Evolutionary conservation across 805 yeast species (phyloP).

Genomic region (Wickerhamomyces alni): DNA sequence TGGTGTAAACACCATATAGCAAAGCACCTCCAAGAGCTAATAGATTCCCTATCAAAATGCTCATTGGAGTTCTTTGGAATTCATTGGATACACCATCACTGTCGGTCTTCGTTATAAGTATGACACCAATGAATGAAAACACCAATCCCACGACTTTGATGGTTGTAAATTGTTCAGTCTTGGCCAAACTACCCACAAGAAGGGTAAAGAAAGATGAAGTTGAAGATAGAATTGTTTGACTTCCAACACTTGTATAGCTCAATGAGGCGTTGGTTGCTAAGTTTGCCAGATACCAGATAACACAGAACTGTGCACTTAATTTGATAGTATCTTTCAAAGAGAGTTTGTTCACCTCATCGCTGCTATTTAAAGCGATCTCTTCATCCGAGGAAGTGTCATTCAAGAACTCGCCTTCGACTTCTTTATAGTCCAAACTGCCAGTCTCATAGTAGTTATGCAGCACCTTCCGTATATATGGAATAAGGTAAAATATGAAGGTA

Average conservation of each 20-base stretch:
- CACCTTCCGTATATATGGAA: constrained; percentile 43
- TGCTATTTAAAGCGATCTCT: constrained; percentile 19
- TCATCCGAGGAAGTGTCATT: constrained; percentile 19
- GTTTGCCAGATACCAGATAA: constrained; percentile 89
- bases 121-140: constrained; percentile 71
- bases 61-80: constrained; percentile 20
- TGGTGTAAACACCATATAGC: constrained; percentile 89
- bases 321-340: constrained; percentile 58
- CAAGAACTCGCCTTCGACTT: constrained; percentile 17
- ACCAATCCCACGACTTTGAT: constrained; percentile 65
- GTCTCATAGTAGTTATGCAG: constrained; percentile 22
- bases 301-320: constrained; percentile 74
- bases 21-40: constrained; percentile 81
- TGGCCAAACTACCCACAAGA: constrained; percentile 65
- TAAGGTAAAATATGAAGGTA: constrained; percentile 70
- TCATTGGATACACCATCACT: constrained; percentile 16
- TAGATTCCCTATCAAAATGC: constrained; percentile 59
- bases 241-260: constrained; percentile 85
- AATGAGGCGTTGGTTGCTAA: constrained; percentile 83
- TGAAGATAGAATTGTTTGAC: constrained; percentile 88
- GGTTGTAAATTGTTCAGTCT: constrained; percentile 61
- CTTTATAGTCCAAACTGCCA: constrained; percentile 22
- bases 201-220: constrained; percentile 93
- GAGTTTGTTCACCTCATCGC: constrained; percentile 23
- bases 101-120: constrained; percentile 72